Percentiles rank a stretch among this genome's conserved stretches.
Evolutionary conservation across 108 stramenopile species (phyloP).

Genomic region (Mediolabrus comicus): DNA sequence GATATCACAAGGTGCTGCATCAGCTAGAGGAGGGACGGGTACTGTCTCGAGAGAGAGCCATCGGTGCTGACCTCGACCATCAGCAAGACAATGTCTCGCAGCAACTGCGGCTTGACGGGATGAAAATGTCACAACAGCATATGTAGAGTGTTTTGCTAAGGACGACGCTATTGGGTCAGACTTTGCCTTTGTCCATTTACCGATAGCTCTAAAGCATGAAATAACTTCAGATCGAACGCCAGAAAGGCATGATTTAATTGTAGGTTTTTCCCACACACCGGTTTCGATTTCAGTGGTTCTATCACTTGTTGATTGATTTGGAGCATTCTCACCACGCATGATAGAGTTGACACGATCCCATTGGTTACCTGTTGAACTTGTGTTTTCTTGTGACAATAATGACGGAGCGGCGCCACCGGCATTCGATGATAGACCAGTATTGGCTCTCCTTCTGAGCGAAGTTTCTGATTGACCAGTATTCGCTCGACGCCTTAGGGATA

Average conservation of each 20-base stretch:
- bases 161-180: conserved; percentile 26
- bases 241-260: conserved; percentile 12
- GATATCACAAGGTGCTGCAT: conserved; percentile 76
- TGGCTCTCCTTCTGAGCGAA: conserved; percentile 35
- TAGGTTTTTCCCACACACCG: conserved; percentile 41
- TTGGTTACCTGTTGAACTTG: conserved; percentile 11
- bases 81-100: conserved; percentile 76
- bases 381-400: neutral
- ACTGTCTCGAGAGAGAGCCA: conserved; percentile 63
- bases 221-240: conserved; percentile 10
- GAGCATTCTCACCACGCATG: conserved; percentile 15
- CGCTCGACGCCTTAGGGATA: neutral
- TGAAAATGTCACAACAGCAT: conserved; percentile 87
- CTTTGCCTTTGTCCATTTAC: conserved; percentile 38
- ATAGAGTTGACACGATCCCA: conserved; percentile 48
- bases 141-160: conserved; percentile 73
- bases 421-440: conserved; percentile 25
- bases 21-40: conserved; percentile 84
- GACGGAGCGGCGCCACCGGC: neutral
- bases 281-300: conserved; percentile 30
- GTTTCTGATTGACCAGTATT: conserved; percentile 3
- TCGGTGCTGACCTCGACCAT: conserved; percentile 73
- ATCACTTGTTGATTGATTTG: conserved; percentile 1
- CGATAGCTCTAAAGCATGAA: conserved; percentile 20
- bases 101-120: conserved; percentile 86